A percentile compares a stretch with the other conserved stretches of the same genome.
Conservation (phyloP, 768 basidiomycete species). For the Termitomyces sp. region DNA sequence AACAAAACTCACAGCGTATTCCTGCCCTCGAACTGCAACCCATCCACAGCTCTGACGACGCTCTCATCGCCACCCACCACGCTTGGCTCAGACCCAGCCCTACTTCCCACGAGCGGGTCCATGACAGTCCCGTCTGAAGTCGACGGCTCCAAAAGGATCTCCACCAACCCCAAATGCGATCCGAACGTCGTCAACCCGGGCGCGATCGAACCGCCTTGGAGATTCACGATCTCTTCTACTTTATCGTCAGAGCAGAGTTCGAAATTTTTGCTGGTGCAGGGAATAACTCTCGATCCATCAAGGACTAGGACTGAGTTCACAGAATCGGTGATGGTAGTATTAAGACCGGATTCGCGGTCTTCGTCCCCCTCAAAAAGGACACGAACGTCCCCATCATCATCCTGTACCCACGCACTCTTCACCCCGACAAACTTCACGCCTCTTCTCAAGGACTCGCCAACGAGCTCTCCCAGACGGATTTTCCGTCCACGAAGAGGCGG, state of each 20-base stretch:
- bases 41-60: conserved; percentile 59
- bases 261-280: conserved; percentile 22
- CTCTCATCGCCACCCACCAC: conserved; percentile 36
- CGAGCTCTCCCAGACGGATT: conserved; percentile 8
- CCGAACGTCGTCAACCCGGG: conserved; percentile 67
- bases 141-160: conserved; percentile 58
- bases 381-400: conserved; percentile 14
- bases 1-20: conserved; percentile 39
- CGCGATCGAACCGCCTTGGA: conserved; percentile 56
- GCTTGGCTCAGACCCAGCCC: conserved; percentile 20
- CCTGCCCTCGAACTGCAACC: conserved; percentile 47
- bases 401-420: conserved; percentile 26
- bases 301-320: conserved; percentile 37
- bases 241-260: conserved; percentile 3
- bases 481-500: conserved; percentile 51
- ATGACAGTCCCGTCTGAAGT: conserved; percentile 62
- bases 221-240: conserved; percentile 34
- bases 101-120: conserved; percentile 37
- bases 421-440: conserved; percentile 54
- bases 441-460: conserved; percentile 7
- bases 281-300: conserved; percentile 47
- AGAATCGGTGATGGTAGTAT: background rate
- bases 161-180: conserved; percentile 56
- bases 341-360: conserved; percentile 11
- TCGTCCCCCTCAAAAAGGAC: conserved; percentile 16